A percentile compares a stretch with the other conserved stretches of the same genome.
Conservation (phyloP, 768 basidiomycete species). For the Amanita subjunquillea region DNA sequence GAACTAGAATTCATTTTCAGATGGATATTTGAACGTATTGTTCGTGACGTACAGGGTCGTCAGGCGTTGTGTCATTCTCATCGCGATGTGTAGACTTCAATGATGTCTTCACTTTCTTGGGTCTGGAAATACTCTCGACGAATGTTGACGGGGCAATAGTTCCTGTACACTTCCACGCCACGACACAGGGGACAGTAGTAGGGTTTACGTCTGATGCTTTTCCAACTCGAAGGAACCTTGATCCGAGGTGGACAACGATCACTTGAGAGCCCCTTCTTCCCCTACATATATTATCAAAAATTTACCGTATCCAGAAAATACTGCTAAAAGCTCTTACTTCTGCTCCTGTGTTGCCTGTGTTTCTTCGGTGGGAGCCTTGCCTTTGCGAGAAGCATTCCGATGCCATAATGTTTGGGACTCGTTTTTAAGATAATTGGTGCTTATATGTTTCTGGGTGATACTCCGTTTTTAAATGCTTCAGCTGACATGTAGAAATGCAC, state of each 20-base stretch:
- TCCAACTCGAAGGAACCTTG: conserved; percentile 63
- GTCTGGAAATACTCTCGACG: conserved; percentile 44
- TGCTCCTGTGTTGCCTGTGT: conserved; percentile 26
- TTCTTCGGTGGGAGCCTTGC: conserved; percentile 34
- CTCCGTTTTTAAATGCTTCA: conserved; percentile 22
- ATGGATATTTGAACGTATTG: not conserved
- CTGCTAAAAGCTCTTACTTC: conserved; percentile 26
- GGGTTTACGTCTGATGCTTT: conserved; percentile 71
- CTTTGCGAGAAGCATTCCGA: conserved; percentile 49
- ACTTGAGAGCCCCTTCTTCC: conserved; percentile 67
- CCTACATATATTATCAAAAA: conserved; percentile 16
- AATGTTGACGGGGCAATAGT: conserved; percentile 32
- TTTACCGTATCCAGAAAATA: conserved; percentile 10
- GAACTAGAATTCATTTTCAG: conserved; percentile 35
- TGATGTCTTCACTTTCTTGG: conserved; percentile 24
- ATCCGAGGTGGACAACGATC: conserved; percentile 74
- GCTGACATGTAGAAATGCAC: not conserved
- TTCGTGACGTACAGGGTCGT: conserved; percentile 46
- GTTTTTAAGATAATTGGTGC: conserved; percentile 67
- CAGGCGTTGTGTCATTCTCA: conserved; percentile 43
- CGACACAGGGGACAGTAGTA: conserved; percentile 54
- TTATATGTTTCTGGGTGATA: conserved; percentile 73
- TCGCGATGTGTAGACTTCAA: conserved; percentile 27
- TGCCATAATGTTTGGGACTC: conserved; percentile 70
- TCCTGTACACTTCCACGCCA: conserved; percentile 52